Percentiles rank a stretch among this genome's conserved stretches.
phyloP scores from a whole-genome alignment of 768 basidiomycete species.

The Mycena epipterygia region DNA sequence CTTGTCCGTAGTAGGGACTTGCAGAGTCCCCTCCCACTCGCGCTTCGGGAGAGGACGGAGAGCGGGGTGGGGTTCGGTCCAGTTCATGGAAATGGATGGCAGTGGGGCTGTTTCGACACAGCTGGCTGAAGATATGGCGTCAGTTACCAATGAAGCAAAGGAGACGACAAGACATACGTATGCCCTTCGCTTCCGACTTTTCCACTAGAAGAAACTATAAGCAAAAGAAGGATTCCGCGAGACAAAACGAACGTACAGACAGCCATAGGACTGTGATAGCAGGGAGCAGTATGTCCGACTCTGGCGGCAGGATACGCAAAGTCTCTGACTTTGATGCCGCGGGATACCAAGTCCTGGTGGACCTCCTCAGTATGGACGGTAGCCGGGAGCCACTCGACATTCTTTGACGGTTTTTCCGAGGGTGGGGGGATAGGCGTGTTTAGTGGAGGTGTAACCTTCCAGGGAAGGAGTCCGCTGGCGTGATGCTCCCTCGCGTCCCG shows the following conservation, averaged over 20 bases:
- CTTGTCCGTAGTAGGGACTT: conserved; percentile 2
- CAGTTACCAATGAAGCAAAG: background rate
- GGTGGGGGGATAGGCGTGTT: background rate
- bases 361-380: conserved; percentile 16
- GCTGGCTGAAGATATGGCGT: background rate
- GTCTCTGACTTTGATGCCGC: conserved; percentile 34
- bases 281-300: conserved; percentile 18
- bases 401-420: too few species aligned
- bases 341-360: conserved; percentile 12
- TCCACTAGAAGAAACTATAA: background rate
- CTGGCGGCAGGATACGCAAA: conserved; percentile 29
- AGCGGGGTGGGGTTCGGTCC: conserved; percentile 23
- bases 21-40: background rate
- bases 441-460: background rate
- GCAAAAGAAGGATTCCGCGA: background rate
- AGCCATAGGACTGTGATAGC: conserved; percentile 3
- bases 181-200: background rate
- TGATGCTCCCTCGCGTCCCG: background rate
- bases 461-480: background rate
- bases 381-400: background rate
- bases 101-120: conserved; percentile 18
- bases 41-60: conserved; percentile 14
- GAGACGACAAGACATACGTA: conserved; percentile 8
- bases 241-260: conserved; percentile 2
- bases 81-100: conserved; percentile 19